These are phyloP conservation scores for Hymenoscyphus infarciens DNA, from an alignment of 2,329 filamentous ascomycete genomes.

Conservation along the genomic window DNA sequence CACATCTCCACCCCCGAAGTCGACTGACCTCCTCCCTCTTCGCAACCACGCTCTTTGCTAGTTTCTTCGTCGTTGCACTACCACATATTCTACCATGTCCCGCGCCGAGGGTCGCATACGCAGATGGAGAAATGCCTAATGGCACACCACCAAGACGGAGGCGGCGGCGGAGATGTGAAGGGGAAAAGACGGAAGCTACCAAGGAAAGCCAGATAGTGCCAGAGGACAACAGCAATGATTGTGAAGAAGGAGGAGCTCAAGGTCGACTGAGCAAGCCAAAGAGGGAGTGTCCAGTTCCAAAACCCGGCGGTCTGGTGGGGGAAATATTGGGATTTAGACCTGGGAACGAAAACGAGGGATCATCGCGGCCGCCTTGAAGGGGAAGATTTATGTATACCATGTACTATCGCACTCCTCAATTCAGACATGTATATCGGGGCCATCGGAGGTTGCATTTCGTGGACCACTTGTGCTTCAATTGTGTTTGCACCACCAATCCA, in stretches of 20 bases:
- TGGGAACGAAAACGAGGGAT: slow-evolving; percentile 26
- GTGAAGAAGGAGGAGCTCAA: slow-evolving; percentile 42
- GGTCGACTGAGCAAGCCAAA: slow-evolving; percentile 44
- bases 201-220: slow-evolving; percentile 30
- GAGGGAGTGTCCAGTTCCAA: slow-evolving; percentile 88
- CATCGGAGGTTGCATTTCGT: neutral
- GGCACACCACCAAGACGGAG: slow-evolving; percentile 40
- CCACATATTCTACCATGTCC: slow-evolving; percentile 92
- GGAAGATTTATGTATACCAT: neutral
- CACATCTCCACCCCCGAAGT: slow-evolving; percentile 86
- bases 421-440: neutral
- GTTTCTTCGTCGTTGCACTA: slow-evolving; percentile 86
- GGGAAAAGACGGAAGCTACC: slow-evolving; percentile 18
- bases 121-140: slow-evolving; percentile 52
- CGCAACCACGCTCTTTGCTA: slow-evolving; percentile 83
- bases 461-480: neutral
- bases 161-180: slow-evolving; percentile 42
- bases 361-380: slow-evolving; percentile 1
- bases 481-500: neutral
- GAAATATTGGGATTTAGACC: slow-evolving; percentile 52
- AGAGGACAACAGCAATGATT: slow-evolving; percentile 18
- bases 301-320: slow-evolving; percentile 75
- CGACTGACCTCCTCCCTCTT: slow-evolving; percentile 92
- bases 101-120: slow-evolving; percentile 69
- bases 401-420: neutral